phyloP scores from a whole-genome alignment of 148 eudicot genomes.

The Dianthus caryophyllus region DNA sequence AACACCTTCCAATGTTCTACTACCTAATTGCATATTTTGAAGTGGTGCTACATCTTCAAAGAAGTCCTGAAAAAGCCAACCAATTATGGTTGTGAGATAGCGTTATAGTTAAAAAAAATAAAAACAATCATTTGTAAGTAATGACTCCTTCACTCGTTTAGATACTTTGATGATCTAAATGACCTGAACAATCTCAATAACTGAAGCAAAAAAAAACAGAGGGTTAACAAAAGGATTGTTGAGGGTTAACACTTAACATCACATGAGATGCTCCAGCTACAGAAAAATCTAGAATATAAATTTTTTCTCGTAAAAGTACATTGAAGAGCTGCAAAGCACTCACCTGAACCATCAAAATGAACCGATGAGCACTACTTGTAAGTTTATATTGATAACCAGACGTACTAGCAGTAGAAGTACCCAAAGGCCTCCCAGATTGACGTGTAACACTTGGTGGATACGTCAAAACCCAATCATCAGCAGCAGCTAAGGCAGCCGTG shows the following conservation, averaged over 20 bases:
- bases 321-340: constrained; percentile 14
- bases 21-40: constrained; percentile 84
- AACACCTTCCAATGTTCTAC: constrained; percentile 84
- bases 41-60: constrained; percentile 93
- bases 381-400: constrained; percentile 70
- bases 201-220: neutral
- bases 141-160: neutral
- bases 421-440: constrained; percentile 54
- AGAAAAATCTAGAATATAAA: neutral
- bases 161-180: neutral
- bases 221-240: neutral
- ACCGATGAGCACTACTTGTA: constrained; percentile 94
- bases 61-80: constrained; percentile 54
- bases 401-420: constrained; percentile 36
- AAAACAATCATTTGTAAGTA: neutral
- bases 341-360: constrained; percentile 93
- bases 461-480: constrained; percentile 88
- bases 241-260: neutral
- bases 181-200: constrained; percentile 1
- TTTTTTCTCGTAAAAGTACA: neutral
- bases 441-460: constrained; percentile 46
- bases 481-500: constrained; percentile 90
- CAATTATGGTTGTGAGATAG: neutral
- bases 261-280: neutral
- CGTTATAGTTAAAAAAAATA: neutral